Base-by-base conservation (phyloP, 169 alveolate genomes). In the Eimeria zaria region DNA sequence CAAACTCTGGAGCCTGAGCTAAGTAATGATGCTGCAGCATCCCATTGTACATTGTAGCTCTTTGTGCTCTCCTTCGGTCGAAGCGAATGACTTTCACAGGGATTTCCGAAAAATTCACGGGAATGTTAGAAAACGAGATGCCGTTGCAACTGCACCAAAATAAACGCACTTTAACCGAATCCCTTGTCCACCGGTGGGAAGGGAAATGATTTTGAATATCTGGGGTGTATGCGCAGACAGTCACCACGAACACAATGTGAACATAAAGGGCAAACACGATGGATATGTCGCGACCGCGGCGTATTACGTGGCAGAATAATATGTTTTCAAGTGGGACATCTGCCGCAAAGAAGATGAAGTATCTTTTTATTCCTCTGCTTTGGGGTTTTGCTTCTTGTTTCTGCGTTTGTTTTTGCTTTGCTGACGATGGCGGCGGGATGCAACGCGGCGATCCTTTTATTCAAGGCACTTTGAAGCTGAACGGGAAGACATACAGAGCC, bases 401-500 rank as follows among this genome's bases (percentile, higher is more conserved):
- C 33, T 8, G 39, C 18, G 0, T 24, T 22, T 8, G 90, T 48
- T 33, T 53, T 8, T 81, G 90, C 30, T 20, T 46, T 33, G 27
- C 48, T n/a, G 90, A 27, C n/a, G 73, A 51, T 0, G 73, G 51
- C 73, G 41, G 27, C 27, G 90, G 90, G 33, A 48, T 81, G 73
- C 90, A 81, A 48, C 71, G 90, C 5, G 90, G 90, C n/a, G 96
- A 91, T 5, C 96, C 96, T 58, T 78, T 91, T 44, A 76, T 60
- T 46, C 96, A 91, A 60, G 96, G 96, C 30, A 78, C 91, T 9
- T 53, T 91, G 22, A 76, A 67, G 67, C 30, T 91, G 39, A 91
- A 91, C 69, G 96, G 96, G 16, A 91, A 91, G 83, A 91, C 91
- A 22, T 91, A 91, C 85, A 44, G 96, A 69, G 96, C 96, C n/a